A percentile compares a stretch with the other conserved stretches of the same genome.
Conservation (phyloP, 768 basidiomycete species). For the Collybia mongolica region DNA sequence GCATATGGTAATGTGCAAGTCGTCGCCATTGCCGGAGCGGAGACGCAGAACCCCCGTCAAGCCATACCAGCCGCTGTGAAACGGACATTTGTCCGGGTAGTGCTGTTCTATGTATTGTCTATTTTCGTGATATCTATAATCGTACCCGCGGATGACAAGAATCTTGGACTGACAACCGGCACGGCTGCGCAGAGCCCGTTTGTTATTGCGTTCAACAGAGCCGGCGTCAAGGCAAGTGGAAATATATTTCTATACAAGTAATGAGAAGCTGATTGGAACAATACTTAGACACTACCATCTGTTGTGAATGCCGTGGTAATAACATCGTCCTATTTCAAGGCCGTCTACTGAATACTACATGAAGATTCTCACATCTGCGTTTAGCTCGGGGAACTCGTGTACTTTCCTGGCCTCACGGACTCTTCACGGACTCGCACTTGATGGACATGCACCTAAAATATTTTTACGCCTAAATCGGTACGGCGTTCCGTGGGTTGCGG, state of each 20-base stretch:
- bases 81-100: conserved; percentile 43
- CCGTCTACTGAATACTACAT: not conserved
- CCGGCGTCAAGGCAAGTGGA: conserved; percentile 50
- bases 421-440: conserved; percentile 36
- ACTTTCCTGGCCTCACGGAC: conserved; percentile 42
- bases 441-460: conserved; percentile 33
- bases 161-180: conserved; percentile 20
- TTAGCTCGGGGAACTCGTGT: conserved; percentile 58
- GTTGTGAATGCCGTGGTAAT: conserved; percentile 54
- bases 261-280: not conserved
- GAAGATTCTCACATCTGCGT: conserved; percentile 50
- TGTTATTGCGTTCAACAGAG: conserved; percentile 64
- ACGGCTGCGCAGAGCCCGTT: conserved; percentile 65
- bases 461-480: conserved; percentile 29
- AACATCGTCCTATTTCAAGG: not conserved
- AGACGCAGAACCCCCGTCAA: conserved; percentile 62
- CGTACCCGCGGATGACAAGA: conserved; percentile 57
- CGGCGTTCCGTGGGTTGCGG: conserved; percentile 27
- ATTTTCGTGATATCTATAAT: conserved; percentile 66
- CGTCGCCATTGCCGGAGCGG: conserved; percentile 42
- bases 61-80: conserved; percentile 66
- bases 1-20: conserved; percentile 64
- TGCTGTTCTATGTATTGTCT: conserved; percentile 49
- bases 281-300: conserved; percentile 25
- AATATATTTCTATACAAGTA: not conserved